Evolutionary conservation across 208 protist genomes (phyloP).

Genomic region (Leishmania arabica): DNA sequence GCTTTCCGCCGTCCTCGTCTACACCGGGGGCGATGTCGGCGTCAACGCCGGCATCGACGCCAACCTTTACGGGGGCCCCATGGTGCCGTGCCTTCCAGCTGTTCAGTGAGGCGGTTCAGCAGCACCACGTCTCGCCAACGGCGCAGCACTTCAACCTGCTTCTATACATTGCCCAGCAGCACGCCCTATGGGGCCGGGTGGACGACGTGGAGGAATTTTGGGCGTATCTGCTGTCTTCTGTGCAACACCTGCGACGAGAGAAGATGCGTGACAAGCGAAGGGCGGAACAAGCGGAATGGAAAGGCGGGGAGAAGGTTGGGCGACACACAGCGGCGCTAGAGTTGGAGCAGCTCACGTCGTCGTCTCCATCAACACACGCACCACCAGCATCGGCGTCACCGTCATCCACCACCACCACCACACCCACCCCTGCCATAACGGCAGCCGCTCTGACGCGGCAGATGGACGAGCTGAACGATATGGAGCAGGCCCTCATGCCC

Average conservation of each 20-base stretch:
- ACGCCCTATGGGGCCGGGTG: conserved; percentile 48
- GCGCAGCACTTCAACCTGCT: conserved; percentile 78
- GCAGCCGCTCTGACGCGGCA: conserved; percentile 1
- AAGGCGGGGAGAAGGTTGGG: background rate
- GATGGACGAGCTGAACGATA: conserved; percentile 32
- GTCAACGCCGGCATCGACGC: background rate
- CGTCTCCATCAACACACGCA: background rate
- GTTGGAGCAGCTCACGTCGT: background rate
- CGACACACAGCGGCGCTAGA: background rate
- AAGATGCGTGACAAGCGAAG: conserved; percentile 21
- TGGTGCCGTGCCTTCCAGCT: conserved; percentile 57
- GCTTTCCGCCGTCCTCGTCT: background rate
- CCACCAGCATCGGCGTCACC: background rate
- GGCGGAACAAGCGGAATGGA: background rate
- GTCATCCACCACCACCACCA: background rate
- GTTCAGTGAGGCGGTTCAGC: conserved; percentile 56
- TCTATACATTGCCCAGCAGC: conserved; percentile 52
- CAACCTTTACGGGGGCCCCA: conserved; percentile 1
- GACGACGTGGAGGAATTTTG: conserved; percentile 62
- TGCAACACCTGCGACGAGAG: conserved; percentile 27
- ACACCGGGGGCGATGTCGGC: background rate
- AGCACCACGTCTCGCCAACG: conserved; percentile 58
- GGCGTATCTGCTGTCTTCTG: conserved; percentile 40
- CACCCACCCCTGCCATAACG: background rate
- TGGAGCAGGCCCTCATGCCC: conserved; percentile 46